phyloP scores from a whole-genome alignment of 768 basidiomycete genomes.

The Boletales sp. region DNA sequence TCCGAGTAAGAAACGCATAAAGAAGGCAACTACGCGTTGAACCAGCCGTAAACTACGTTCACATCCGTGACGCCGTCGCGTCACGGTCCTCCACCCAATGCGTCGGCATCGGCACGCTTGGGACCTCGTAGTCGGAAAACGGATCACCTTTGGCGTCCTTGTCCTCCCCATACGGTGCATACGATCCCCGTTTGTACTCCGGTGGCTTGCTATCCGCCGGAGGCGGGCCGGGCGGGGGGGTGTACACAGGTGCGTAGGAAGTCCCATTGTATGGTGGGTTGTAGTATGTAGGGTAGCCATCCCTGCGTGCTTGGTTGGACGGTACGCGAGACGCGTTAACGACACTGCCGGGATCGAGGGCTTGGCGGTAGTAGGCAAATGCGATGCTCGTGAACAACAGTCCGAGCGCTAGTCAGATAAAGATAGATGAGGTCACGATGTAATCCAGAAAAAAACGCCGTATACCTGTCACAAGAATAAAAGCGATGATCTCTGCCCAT shows the following conservation, averaged over 20 bases:
- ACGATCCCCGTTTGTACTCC: constrained; percentile 41
- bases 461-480: constrained; percentile 57
- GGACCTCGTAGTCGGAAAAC: constrained; percentile 49
- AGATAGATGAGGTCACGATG: background rate
- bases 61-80: constrained; percentile 13
- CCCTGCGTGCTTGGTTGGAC: constrained; percentile 34
- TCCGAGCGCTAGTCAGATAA: constrained; percentile 46
- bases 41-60: no score
- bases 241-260: constrained; percentile 35
- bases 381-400: constrained; percentile 62
- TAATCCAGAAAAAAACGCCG: no score
- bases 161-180: constrained; percentile 23
- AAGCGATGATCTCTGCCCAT: constrained; percentile 61
- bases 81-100: constrained; percentile 43
- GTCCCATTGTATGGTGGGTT: constrained; percentile 49
- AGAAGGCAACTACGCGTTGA: no score
- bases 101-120: constrained; percentile 30
- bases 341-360: constrained; percentile 61
- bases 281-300: constrained; percentile 49
- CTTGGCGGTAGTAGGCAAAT: constrained; percentile 72
- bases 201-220: constrained; percentile 47
- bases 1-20: no score
- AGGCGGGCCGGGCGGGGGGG: constrained; percentile 52
- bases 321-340: constrained; percentile 48
- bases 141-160: constrained; percentile 43